phyloP scores from a whole-genome alignment of 306 rosid genomes.

The Prunus padus region DNA sequence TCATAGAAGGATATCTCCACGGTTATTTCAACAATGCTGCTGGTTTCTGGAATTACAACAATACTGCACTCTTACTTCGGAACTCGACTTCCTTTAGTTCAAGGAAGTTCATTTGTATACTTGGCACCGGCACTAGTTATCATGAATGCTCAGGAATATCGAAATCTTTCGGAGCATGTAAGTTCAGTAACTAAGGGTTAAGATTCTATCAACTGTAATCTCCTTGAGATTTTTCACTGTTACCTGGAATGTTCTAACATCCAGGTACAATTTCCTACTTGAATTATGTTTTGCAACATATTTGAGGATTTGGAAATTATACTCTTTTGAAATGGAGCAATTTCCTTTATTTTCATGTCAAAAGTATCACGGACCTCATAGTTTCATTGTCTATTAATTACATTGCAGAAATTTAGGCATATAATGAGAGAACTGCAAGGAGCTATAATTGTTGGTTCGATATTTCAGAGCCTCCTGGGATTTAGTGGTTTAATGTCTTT shows the following conservation, averaged over 20 bases:
- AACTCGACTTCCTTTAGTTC: slow-evolving; percentile 89
- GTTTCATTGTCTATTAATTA: slow-evolving; percentile 20
- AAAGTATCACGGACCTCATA: slow-evolving; percentile 3
- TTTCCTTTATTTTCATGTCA: slow-evolving; percentile 9
- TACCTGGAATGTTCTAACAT: slow-evolving; percentile 4
- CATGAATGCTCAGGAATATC: slow-evolving; percentile 75
- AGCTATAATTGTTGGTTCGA: slow-evolving; percentile 83
- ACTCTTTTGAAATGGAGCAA: background rate
- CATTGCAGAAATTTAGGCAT: slow-evolving; percentile 82
- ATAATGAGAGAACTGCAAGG: slow-evolving; percentile 99
- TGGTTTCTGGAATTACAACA: slow-evolving; percentile 85
- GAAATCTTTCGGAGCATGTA: slow-evolving; percentile 82
- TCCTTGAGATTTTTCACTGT: slow-evolving; percentile 18
- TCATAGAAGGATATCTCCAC: slow-evolving; percentile 84
- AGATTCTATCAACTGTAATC: slow-evolving; percentile 6
- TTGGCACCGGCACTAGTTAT: slow-evolving; percentile 85
- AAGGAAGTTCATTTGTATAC: slow-evolving; percentile 94
- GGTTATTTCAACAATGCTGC: slow-evolving; percentile 80
- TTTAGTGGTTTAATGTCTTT: slow-evolving; percentile 85
- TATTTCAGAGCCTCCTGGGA: slow-evolving; percentile 85
- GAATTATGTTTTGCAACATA: slow-evolving; percentile 5
- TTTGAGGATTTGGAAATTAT: slow-evolving; percentile 16
- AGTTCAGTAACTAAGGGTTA: slow-evolving; percentile 31
- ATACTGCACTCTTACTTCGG: slow-evolving; percentile 82
- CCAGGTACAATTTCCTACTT: slow-evolving; percentile 18